These are phyloP conservation scores for Leccinum olivaceopallidum DNA, from an alignment of 768 basidiomycete genomes.

Conservation along the genomic window DNA sequence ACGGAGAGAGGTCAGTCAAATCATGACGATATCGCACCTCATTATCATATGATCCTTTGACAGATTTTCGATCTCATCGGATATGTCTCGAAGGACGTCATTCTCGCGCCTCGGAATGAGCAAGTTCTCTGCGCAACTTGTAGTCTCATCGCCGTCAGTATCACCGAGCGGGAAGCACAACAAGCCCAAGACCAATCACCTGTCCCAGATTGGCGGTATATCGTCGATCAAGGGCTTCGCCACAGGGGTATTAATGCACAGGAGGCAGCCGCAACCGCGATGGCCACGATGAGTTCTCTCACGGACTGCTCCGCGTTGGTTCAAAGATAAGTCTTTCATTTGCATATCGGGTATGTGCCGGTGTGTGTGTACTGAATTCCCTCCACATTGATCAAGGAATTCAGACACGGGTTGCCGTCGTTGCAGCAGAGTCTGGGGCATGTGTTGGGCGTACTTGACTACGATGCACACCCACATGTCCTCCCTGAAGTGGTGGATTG, in stretches of 20 bases:
- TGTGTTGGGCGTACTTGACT: slow-evolving; percentile 69
- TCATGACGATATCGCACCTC: background rate
- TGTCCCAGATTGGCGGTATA: slow-evolving; percentile 61
- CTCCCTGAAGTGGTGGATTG: slow-evolving; percentile 55
- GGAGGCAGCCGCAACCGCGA: slow-evolving; percentile 71
- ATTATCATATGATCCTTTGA: slow-evolving; percentile 2
- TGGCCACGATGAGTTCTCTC: slow-evolving; percentile 68
- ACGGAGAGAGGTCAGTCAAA: slow-evolving; percentile 44
- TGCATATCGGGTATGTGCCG: slow-evolving; percentile 10
- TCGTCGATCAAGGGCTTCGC: slow-evolving; percentile 74
- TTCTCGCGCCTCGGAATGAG: slow-evolving; percentile 69
- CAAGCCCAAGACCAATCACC: slow-evolving; percentile 37
- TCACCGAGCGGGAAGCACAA: slow-evolving; percentile 59
- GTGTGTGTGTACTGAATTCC: slow-evolving; percentile 19
- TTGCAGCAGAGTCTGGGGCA: slow-evolving; percentile 76
- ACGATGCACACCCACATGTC: slow-evolving; percentile 52
- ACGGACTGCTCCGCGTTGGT: slow-evolving; percentile 64
- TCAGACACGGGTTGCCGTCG: slow-evolving; percentile 47
- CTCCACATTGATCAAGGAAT: slow-evolving; percentile 65
- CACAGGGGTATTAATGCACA: slow-evolving; percentile 66
- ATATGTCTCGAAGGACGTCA: slow-evolving; percentile 53
- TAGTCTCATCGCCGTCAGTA: slow-evolving; percentile 60
- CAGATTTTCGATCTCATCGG: slow-evolving; percentile 70
- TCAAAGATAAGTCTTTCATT: slow-evolving; percentile 62
- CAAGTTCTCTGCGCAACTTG: slow-evolving; percentile 73